Conservation (phyloP, 805 yeast genomes). For the Pichia manshurica region DNA sequence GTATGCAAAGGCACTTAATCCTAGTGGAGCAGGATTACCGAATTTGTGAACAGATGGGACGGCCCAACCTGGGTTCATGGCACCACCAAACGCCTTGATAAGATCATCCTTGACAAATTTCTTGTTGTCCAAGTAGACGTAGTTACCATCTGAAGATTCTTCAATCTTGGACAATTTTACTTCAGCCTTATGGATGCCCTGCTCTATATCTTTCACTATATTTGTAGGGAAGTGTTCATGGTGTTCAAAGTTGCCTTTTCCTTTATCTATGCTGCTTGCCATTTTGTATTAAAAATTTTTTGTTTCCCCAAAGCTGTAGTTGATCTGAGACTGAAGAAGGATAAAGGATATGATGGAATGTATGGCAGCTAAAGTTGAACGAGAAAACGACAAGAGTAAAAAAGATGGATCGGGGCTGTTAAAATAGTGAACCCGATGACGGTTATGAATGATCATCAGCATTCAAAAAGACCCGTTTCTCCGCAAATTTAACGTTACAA, state of each 20-base stretch:
- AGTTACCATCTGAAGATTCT: conserved; percentile 44
- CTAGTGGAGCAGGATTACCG: conserved; percentile 75
- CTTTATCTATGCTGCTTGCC: not conserved
- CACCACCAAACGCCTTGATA: conserved; percentile 72
- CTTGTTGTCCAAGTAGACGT: conserved; percentile 63
- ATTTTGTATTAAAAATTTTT: not conserved
- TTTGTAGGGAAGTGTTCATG: not conserved
- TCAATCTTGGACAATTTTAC: not conserved
- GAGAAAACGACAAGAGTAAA: too few relatives aligned
- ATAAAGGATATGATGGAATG: too few relatives aligned
- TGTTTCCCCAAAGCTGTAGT: too few relatives aligned
- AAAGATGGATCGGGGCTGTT: too few relatives aligned
- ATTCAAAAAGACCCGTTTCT: conserved; percentile 1
- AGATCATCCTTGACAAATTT: conserved; percentile 58
- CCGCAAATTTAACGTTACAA: not conserved
- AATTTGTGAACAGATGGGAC: conserved; percentile 21
- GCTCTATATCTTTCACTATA: not conserved
- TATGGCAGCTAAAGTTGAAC: too few relatives aligned
- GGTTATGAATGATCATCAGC: too few relatives aligned
- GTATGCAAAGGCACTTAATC: conserved; percentile 66
- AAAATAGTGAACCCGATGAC: too few relatives aligned
- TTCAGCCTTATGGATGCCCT: not conserved
- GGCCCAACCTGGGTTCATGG: conserved; percentile 60
- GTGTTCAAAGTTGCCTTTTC: not conserved
- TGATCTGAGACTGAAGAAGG: too few relatives aligned